Base-by-base conservation (phyloP, 2,329 filamentous ascomycete genomes). In the Fusarium annulatum region DNA sequence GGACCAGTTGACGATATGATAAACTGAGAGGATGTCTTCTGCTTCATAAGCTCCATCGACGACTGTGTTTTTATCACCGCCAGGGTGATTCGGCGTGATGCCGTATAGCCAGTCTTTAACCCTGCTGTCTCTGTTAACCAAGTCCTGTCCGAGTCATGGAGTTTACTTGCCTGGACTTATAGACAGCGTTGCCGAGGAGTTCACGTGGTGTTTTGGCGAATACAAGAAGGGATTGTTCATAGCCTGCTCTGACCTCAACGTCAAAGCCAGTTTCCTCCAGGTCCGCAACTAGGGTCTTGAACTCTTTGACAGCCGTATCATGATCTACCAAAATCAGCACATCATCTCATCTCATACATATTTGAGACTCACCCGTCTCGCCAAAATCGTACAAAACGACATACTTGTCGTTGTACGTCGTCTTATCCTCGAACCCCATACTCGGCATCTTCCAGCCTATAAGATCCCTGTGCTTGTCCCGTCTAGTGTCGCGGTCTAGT, bases 51-150 rank as follows among this genome's bases (percentile, higher is more conserved):
- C 76, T 16, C 79, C 82, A 83, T 89, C 76, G 87, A 86, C 59
- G 86, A 86, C 33, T 84, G 89, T 77, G 87, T 87, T 61, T 80
- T 83, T 81, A 84, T 85, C 73, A 85, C 86, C 69, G 82, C 85
- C 85, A 0, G 93, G 93, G 59, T 92, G 89, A 45, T 87, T 86
- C 51, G 90, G 86, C 48, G 89, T 88, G 69, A 94, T 89, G 48
- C 91, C 91, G 79, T 93, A 90, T 28, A 95, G 86, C 91, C 92
- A 95, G 80, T 95, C 93, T 74, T 91, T 91, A 38, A 94, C 89
- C 75, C 92, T 93, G 11, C 12, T 18, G 9, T 26, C 7, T 19
- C 34, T 14, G 45, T 67, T 10, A 71, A 18, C n/a, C 23, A 7
- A 3, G 5, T 9, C 11, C 21, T n/a, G 9, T 26, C 11, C 12